Percentiles rank a stretch among this genome's conserved stretches.
Evolutionary conservation across 2,329 filamentous ascomycete species (phyloP).

Genomic region (Myriosclerotinia duriaeana): DNA sequence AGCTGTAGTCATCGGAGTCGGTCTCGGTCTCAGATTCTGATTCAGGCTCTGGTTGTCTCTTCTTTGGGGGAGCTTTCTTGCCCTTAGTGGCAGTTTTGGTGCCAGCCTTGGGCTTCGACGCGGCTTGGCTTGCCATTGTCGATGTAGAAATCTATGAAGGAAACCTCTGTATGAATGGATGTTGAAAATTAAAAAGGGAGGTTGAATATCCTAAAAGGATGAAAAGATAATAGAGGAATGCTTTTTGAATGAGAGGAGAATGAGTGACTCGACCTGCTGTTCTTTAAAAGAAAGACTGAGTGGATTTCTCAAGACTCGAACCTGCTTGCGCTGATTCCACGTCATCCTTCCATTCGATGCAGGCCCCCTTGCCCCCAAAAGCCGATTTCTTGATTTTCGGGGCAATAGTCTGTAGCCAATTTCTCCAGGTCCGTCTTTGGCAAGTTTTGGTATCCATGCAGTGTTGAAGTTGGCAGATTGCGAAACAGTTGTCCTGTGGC

Average conservation of each 20-base stretch:
- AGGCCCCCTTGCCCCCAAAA: slow-evolving; percentile 3
- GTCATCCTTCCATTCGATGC: slow-evolving; percentile 19
- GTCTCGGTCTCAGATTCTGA: slow-evolving; percentile 14
- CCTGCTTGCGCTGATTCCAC: slow-evolving; percentile 18
- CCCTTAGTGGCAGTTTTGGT: slow-evolving; percentile 18
- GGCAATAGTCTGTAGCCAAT: slow-evolving; percentile 1
- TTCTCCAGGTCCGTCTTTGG: slow-evolving; percentile 2
- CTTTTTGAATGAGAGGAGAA: slow-evolving; percentile 6
- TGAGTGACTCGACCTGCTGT: slow-evolving; percentile 13
- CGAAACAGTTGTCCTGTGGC: slow-evolving; percentile 17
- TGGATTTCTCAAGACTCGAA: slow-evolving; percentile 12
- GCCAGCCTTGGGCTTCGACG: slow-evolving; percentile 19
- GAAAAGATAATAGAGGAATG: neutral
- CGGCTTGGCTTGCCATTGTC: slow-evolving; percentile 18
- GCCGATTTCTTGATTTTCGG: slow-evolving; percentile 20
- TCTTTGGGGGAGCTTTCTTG: slow-evolving; percentile 19
- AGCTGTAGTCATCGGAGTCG: slow-evolving; percentile 20
- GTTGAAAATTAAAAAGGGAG: neutral
- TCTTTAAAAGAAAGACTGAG: slow-evolving; percentile 23
- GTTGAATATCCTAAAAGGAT: neutral
- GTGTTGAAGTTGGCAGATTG: slow-evolving; percentile 18
- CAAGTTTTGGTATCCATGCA: slow-evolving; percentile 13
- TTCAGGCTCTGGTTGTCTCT: slow-evolving; percentile 12
- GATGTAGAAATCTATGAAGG: neutral
- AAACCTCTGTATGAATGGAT: slow-evolving; percentile 1